phyloP scores from a whole-genome alignment of 495 filamentous ascomycete genomes.

The Oidiodendron maius region DNA sequence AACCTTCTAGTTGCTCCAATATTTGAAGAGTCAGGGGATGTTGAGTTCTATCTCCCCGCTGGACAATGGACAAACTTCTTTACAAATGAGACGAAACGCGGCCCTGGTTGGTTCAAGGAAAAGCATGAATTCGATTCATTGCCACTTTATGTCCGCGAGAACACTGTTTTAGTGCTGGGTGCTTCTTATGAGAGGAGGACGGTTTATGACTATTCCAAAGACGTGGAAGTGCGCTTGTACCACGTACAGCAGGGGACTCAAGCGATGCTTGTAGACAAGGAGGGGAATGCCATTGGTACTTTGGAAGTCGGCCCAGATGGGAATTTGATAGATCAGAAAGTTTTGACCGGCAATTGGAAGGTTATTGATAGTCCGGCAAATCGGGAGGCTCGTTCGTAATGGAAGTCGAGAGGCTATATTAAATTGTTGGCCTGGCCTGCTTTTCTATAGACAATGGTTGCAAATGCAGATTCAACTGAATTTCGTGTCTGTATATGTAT shows the following conservation, averaged over 20 bases:
- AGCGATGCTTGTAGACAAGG: conserved; percentile 29
- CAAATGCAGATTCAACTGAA: too few relatives aligned
- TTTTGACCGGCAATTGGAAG: conserved; percentile 16
- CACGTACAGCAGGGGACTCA: conserved; percentile 27
- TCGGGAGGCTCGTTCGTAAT: too few relatives aligned
- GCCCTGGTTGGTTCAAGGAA: conserved; percentile 43
- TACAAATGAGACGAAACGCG: conserved; percentile 33
- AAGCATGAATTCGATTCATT: conserved; percentile 38
- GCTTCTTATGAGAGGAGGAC: conserved; percentile 36
- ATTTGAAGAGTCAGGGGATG: conserved; percentile 51
- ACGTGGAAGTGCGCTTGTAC: conserved; percentile 37
- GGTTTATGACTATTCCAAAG: conserved; percentile 43
- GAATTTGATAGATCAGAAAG: conserved; percentile 10
- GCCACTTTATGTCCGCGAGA: conserved; percentile 43
- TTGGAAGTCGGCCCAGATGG: conserved; percentile 22
- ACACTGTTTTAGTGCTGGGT: conserved; percentile 40
- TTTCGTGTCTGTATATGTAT: too few relatives aligned
- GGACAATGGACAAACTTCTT: conserved; percentile 51
- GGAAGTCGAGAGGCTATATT: too few relatives aligned
- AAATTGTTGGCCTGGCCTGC: too few relatives aligned
- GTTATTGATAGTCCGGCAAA: too few relatives aligned
- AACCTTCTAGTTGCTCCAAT: conserved; percentile 54
- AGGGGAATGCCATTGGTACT: conserved; percentile 27
- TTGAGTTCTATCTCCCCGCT: conserved; percentile 57
- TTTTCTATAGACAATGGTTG: too few relatives aligned